phyloP scores from a whole-genome alignment of 2,329 filamentous ascomycete species.

The Talaromyces sp. region DNA sequence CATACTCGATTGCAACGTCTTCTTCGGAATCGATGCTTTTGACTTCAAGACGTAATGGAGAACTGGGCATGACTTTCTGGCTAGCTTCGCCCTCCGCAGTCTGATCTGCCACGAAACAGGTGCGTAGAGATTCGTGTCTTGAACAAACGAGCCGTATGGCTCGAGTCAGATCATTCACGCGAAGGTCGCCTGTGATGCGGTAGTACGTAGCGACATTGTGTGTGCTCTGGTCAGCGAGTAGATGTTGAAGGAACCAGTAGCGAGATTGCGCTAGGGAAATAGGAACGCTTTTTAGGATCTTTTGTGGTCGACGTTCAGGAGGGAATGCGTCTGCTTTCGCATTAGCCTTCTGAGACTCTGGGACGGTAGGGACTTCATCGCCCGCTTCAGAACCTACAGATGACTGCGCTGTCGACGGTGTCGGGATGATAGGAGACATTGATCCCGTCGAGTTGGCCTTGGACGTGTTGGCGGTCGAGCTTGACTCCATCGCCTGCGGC shows the following conservation, averaged over 20 bases:
- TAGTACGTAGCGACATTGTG: constrained; percentile 34
- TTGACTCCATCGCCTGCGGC: neutral
- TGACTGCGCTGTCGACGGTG: constrained; percentile 18
- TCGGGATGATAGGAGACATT: constrained; percentile 23
- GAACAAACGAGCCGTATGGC: constrained; percentile 28
- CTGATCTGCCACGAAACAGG: constrained; percentile 23
- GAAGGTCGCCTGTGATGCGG: constrained; percentile 29
- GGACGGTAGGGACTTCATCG: neutral
- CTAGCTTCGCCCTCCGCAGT: constrained; percentile 22
- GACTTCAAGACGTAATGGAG: constrained; percentile 27
- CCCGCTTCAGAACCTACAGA: constrained; percentile 1
- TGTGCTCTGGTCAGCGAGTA: constrained; percentile 25
- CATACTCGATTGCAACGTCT: constrained; percentile 24
- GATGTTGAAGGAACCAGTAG: constrained; percentile 34
- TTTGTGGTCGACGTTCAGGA: constrained; percentile 9
- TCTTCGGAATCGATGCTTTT: constrained; percentile 22
- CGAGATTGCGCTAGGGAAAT: constrained; percentile 41
- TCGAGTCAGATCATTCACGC: constrained; percentile 24
- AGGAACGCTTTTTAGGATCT: constrained; percentile 3
- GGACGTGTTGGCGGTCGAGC: neutral
- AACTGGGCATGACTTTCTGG: constrained; percentile 27
- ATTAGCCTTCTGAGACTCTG: constrained; percentile 4
- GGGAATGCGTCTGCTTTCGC: constrained; percentile 5
- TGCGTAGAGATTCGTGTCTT: constrained; percentile 31
- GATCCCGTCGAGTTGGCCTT: neutral